These are phyloP conservation scores for Candida gigantensis DNA, from an alignment of 1,139 yeast species.

Conservation along the genomic window DNA sequence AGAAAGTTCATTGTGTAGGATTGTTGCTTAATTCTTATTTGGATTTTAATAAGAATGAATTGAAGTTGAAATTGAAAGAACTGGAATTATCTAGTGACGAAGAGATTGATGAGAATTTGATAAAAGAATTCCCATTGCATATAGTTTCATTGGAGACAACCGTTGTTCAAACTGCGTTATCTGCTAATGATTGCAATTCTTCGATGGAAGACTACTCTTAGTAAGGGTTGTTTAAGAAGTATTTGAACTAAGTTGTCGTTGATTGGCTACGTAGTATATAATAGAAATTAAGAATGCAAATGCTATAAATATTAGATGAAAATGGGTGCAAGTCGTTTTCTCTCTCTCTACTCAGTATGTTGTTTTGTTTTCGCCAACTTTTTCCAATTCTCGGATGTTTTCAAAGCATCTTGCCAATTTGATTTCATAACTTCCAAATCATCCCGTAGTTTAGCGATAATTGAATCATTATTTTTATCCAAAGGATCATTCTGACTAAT, in stretches of 20 bases:
- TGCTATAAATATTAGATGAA: not conserved
- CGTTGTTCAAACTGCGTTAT: conserved; percentile 18
- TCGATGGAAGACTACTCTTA: not conserved
- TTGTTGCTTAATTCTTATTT: conserved; percentile 31
- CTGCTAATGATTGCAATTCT: not conserved
- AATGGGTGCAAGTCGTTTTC: conserved; percentile 4
- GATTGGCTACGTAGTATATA: too few species aligned
- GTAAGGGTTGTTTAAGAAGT: not conserved
- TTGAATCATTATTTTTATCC: conserved; percentile 10
- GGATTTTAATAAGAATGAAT: conserved; percentile 21
- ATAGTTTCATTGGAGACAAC: conserved; percentile 36
- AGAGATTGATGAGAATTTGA: conserved; percentile 18
- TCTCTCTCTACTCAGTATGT: not conserved
- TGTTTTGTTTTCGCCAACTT: conserved; percentile 14
- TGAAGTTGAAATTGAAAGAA: conserved; percentile 23
- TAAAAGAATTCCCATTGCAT: conserved; percentile 35
- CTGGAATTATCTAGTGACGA: conserved; percentile 4
- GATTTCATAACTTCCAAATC: conserved; percentile 39
- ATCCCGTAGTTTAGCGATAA: conserved; percentile 29
- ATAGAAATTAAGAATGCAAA: too few species aligned
- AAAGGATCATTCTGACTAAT: conserved; percentile 6
- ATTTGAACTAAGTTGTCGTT: too few species aligned
- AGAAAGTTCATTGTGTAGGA: conserved; percentile 31
- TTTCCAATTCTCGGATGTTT: conserved; percentile 51
- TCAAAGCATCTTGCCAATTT: conserved; percentile 48